These are phyloP conservation scores for Ustanciosporium gigantosporum DNA, from an alignment of 1,284 basidiomycete genomes.

Conservation along the genomic window DNA sequence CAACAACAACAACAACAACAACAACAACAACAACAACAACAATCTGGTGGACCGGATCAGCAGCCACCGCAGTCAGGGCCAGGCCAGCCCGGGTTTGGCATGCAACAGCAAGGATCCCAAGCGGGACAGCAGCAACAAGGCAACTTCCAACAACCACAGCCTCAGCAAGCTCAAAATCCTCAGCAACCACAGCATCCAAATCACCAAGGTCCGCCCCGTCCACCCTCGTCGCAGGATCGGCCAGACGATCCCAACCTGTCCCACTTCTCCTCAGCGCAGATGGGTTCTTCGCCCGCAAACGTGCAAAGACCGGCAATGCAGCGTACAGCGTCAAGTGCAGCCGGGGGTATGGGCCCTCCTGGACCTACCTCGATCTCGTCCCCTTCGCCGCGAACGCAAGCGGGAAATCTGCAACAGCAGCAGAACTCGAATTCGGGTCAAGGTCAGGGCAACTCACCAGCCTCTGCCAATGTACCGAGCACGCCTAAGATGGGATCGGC, in stretches of 20 bases:
- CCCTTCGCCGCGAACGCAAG: conserved; percentile 31
- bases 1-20: too few relatives aligned
- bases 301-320: conserved; percentile 37
- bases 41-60: conserved; percentile 13
- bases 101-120: conserved; percentile 7
- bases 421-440: conserved; percentile 4
- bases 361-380: conserved; percentile 36
- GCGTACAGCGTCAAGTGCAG: conserved; percentile 9
- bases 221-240: conserved; percentile 23
- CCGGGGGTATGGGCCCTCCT: conserved; percentile 49
- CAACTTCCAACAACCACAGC: conserved; percentile 16
- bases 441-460: conserved; percentile 16
- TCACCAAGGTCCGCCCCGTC: conserved; percentile 11
- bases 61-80: conserved; percentile 34
- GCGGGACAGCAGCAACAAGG: conserved; percentile 9
- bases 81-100: conserved; percentile 4
- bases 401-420: conserved; percentile 15
- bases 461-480: conserved; percentile 23
- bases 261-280: conserved; percentile 30
- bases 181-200: too few relatives aligned
- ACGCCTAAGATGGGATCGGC: conserved; percentile 43
- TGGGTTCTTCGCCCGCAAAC: conserved; percentile 40
- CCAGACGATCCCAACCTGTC: conserved; percentile 18
- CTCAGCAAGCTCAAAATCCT: conserved; percentile 22
- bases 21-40: conserved; percentile 20